These are phyloP conservation scores for Solanum clarkiae DNA, from an alignment of 257 asterid species.

Conservation along the genomic window DNA sequence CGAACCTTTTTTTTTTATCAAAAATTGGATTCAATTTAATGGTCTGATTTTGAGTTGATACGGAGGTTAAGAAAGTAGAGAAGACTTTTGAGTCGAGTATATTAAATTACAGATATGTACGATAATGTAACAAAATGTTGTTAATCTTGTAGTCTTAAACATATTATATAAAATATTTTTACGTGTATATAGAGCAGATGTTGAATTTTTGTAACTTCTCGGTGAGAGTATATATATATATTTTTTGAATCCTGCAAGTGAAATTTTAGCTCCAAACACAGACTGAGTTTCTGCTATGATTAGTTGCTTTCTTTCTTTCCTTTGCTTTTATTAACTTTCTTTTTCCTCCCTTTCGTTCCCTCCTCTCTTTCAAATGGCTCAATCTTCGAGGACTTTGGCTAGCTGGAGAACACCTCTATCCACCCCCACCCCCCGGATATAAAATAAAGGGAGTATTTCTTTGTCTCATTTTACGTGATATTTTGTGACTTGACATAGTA, in stretches of 20 bases:
- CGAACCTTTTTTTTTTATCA: neutral
- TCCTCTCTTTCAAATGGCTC: conserved; percentile 26
- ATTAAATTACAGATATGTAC: no score
- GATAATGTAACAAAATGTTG: neutral
- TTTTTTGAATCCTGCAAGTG: neutral
- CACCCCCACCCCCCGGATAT: neutral
- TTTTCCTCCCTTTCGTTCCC: neutral
- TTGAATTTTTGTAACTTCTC: neutral
- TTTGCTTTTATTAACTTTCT: conserved; percentile 2
- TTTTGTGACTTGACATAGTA: no score
- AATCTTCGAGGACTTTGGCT: conserved; percentile 20
- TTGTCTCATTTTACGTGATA: no score
- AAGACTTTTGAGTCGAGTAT: no score
- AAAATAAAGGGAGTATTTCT: neutral
- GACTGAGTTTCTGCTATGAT: conserved; percentile 17
- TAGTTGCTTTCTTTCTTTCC: conserved; percentile 41
- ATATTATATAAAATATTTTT: neutral
- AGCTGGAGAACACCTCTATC: neutral
- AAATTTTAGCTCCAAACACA: neutral
- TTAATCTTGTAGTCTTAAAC: neutral
- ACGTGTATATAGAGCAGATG: neutral
- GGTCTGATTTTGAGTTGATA: neutral
- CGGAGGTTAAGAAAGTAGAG: neutral
- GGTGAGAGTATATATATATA: no score
- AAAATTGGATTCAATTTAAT: neutral